A percentile compares a stretch with the other conserved stretches of the same genome.
phyloP scores from a whole-genome alignment of 257 asterid genomes.

The Thymus mandschuricus region DNA sequence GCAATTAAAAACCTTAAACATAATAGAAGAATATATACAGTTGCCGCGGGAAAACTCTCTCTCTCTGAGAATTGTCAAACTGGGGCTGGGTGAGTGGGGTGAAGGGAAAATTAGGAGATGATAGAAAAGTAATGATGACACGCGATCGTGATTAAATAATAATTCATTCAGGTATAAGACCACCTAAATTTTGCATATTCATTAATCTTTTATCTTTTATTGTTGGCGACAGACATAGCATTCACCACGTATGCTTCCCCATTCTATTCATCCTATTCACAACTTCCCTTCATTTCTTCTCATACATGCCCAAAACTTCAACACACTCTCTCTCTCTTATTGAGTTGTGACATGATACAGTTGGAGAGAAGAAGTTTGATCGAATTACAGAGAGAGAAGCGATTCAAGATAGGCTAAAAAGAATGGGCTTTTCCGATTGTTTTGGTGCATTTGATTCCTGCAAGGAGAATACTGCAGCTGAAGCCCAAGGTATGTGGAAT shows the following conservation, averaged over 20 bases:
- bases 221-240: neutral
- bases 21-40: neutral
- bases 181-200: neutral
- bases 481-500: constrained; percentile 45
- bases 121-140: constrained; percentile 3
- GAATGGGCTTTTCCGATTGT: constrained; percentile 64
- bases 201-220: neutral
- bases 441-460: constrained; percentile 57
- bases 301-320: too few relatives aligned
- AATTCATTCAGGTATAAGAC: neutral
- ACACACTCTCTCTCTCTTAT: neutral
- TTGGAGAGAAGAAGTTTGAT: too few relatives aligned
- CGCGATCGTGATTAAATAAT: constrained; percentile 18
- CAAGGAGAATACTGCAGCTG: constrained; percentile 34
- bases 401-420: constrained; percentile 28
- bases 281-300: neutral
- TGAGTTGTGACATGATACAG: constrained; percentile 29
- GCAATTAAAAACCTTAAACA: too few relatives aligned
- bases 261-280: neutral
- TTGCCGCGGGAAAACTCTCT: constrained; percentile 22
- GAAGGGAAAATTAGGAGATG: neutral
- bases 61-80: constrained; percentile 5
- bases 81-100: neutral
- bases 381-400: too few relatives aligned
- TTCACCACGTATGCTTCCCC: neutral